phyloP scores from a whole-genome alignment of 805 yeast genomes.

The Dipodascus geniculatus region DNA sequence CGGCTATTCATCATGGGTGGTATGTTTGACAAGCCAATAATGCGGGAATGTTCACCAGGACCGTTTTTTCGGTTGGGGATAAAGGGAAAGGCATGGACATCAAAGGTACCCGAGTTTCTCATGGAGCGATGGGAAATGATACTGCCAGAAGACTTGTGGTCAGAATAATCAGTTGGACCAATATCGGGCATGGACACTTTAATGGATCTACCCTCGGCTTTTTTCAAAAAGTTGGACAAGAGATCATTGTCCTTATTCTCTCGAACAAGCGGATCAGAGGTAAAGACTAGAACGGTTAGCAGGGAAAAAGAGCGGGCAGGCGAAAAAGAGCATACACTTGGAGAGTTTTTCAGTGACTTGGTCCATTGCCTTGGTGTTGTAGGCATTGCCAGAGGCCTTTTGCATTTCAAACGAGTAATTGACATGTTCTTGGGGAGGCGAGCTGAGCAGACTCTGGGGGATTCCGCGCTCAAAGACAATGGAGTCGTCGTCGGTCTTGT shows the following conservation, averaged over 20 bases:
- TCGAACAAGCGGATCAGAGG: background rate
- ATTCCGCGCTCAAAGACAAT: background rate
- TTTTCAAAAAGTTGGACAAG: background rate
- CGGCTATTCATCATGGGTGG: background rate
- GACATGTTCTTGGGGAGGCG: constrained; percentile 1
- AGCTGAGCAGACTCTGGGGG: background rate
- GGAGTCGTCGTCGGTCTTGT: background rate
- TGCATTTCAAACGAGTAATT: background rate
- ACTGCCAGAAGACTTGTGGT: background rate
- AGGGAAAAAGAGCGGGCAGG: background rate
- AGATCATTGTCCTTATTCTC: background rate
- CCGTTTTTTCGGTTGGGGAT: background rate
- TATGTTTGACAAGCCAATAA: background rate
- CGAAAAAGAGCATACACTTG: background rate
- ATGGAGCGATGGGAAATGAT: background rate
- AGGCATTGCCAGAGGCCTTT: background rate
- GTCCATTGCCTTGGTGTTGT: background rate
- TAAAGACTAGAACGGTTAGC: background rate
- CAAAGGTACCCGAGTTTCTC: background rate
- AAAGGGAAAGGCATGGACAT: background rate
- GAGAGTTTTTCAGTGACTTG: background rate
- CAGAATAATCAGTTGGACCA: background rate
- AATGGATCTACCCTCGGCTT: background rate
- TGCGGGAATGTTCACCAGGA: background rate
- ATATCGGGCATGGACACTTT: background rate